Evolutionary conservation across 805 yeast species (phyloP), one percentile per base, ranked within the genome.

Genomic region (Torulaspora franciscae): DNA sequence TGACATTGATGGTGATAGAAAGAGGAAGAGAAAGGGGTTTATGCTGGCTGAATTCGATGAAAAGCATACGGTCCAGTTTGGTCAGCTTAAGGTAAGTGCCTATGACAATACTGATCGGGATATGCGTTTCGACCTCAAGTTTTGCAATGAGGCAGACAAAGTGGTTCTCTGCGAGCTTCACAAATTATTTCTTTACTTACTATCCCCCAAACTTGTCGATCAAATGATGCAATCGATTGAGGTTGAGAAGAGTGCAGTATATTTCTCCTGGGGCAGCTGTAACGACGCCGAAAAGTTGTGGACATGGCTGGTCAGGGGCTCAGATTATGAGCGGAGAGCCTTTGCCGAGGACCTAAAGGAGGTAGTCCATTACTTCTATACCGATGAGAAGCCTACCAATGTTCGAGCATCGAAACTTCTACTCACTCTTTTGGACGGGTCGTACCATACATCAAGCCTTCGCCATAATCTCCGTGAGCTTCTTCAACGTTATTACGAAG

Each of bases 331-430:
- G 6, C n/a, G 15, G 22, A 25, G 8, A n/a, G 28, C 22, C 13
- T 22, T 22, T 10, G 25, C 23, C 9, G 48, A 34, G 8, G 35
- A 34, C 7, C 30, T 52, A 4, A 29, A 37, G 22, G 39, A 49
- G 14, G 39, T 55, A 5, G 39, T 58, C 1, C 59, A 53, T 33
- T 58, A 48, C 33, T 32, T 61, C 5, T 64, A 62, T 38, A 61
- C 64, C 8, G 61, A 59, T 39, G 55, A 50, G 14, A 51, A 46
- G 23, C 55, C 60, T 5, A 23, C 10, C 1, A 44, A 42, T 13
- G 54, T 50, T 37, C 45, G 46, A 17, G 40, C 34, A 4, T 35
- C 50, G 3, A 47, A 48, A 19, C 4, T 48, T 11, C 26, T 58
- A 3, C 38, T 57, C 19, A 47, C 48, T 7, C 36, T 54, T 5